Evolutionary conservation across 768 basidiomycete genomes (phyloP).

Genomic region (Suillus discolor): DNA sequence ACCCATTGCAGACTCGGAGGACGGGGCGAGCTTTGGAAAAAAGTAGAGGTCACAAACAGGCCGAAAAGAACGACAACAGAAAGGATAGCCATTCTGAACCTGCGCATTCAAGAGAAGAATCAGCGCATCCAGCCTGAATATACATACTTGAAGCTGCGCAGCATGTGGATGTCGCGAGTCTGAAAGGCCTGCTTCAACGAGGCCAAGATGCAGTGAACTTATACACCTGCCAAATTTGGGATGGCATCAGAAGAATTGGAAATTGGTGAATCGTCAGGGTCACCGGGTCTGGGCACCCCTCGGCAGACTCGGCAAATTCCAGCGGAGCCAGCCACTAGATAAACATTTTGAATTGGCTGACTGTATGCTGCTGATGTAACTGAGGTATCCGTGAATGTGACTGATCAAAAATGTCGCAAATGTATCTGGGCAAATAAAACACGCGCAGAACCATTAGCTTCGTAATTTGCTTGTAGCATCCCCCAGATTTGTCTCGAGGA

Average conservation of each 20-base stretch:
- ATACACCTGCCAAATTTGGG: slow-evolving; percentile 8
- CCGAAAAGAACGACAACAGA: slow-evolving; percentile 2
- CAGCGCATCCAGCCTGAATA: not conserved
- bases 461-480: no score
- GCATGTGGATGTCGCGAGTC: slow-evolving; percentile 12
- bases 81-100: not conserved
- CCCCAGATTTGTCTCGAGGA: no score
- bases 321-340: no score
- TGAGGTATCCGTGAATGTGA: no score
- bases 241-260: not conserved
- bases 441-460: no score
- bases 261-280: no score
- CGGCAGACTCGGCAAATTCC: no score
- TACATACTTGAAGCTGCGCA: slow-evolving; percentile 3
- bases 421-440: no score
- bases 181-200: slow-evolving; percentile 9
- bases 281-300: no score
- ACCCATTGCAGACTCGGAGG: not conserved
- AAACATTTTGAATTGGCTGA: no score
- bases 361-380: no score
- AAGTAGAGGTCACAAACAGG: slow-evolving; percentile 3
- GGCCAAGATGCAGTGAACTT: slow-evolving; percentile 4
- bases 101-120: not conserved
- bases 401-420: no score
- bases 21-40: not conserved